These are phyloP conservation scores for Eucalyptus marginata DNA, from an alignment of 345 rosid species.

Conservation along the genomic window DNA sequence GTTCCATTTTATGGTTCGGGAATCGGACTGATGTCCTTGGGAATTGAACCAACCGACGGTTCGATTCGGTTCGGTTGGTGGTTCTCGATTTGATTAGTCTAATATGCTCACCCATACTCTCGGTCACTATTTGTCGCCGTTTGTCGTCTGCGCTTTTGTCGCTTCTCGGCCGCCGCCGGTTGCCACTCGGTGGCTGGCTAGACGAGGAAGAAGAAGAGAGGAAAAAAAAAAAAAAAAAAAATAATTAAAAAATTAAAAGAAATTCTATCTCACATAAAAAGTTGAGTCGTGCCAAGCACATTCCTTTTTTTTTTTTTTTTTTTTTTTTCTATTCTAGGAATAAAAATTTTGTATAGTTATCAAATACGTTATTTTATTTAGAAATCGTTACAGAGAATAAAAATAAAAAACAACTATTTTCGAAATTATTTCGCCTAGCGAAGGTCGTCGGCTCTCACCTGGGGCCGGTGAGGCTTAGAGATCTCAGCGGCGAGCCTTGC, in stretches of 20 bases:
- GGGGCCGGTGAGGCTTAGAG: fast-evolving
- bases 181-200: fast-evolving
- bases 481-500: fast-evolving
- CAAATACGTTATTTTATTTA: no score
- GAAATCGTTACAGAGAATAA: no score
- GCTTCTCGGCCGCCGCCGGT: fast-evolving
- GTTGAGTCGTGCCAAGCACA: fast-evolving
- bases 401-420: no score
- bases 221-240: no score
- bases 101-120: no score
- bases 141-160: fast-evolving
- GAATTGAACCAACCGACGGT: fast-evolving
- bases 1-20: no score
- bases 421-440: no score
- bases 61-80: fast-evolving
- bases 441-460: fast-evolving
- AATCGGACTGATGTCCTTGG: fast-evolving
- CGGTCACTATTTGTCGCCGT: fast-evolving
- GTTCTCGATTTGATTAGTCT: no score
- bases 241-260: no score
- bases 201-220: no score
- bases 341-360: no score
- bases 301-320: fast-evolving
- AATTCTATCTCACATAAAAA: no score
- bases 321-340: fast-evolving